Conservation (phyloP, 164 flowering plant genomes). For the Nelumbo lutea region DNA sequence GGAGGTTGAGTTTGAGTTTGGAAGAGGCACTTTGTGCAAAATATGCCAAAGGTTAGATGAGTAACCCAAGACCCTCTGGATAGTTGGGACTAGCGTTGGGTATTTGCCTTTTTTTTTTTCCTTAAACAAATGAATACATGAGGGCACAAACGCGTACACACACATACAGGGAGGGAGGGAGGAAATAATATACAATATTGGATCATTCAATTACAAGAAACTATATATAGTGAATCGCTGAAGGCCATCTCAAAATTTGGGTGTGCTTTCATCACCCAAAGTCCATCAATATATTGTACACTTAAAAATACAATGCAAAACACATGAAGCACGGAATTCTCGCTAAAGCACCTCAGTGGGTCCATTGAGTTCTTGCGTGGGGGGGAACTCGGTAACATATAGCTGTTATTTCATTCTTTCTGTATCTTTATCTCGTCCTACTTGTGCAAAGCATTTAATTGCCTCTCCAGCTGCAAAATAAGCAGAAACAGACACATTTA, state of each 20-base stretch:
- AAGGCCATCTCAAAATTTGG: constrained; percentile 28
- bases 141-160: no score
- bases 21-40: no score
- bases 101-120: no score
- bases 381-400: not conserved
- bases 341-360: not conserved
- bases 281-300: constrained; percentile 23
- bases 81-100: no score
- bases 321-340: not conserved
- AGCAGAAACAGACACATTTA: not conserved
- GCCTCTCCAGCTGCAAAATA: constrained; percentile 27
- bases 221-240: constrained; percentile 10
- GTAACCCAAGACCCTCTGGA: no score
- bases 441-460: constrained; percentile 19
- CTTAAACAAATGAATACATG: no score
- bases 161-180: not conserved
- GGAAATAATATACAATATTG: not conserved
- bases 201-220: constrained; percentile 14
- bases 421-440: constrained; percentile 7
- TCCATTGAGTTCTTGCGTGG: not conserved
- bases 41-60: no score
- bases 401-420: constrained; percentile 6
- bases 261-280: constrained; percentile 11
- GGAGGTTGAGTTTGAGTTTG: no score
- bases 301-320: constrained; percentile 13